Percentiles rank a stretch among this genome's conserved stretches.
These are phyloP conservation scores for Camptophora hylomeconis DNA, from an alignment of 2,329 filamentous ascomycete genomes.

Conservation along the genomic window DNA sequence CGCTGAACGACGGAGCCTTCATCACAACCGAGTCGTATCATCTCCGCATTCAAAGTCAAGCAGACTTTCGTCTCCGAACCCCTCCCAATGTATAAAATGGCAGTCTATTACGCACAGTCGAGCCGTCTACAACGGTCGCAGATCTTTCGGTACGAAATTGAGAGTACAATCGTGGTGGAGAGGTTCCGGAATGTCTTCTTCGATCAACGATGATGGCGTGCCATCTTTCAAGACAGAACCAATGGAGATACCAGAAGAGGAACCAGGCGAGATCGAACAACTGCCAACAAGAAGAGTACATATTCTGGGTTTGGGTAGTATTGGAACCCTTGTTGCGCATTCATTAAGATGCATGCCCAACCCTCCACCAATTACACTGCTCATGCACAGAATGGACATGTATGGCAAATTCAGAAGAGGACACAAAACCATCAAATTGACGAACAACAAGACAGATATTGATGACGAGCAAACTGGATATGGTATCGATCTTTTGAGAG, in stretches of 20 bases:
- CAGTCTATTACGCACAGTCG: too few relatives aligned
- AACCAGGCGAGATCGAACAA: slow-evolving; percentile 8
- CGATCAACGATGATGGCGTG: too few relatives aligned
- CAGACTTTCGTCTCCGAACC: too few relatives aligned
- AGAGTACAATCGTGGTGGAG: too few relatives aligned
- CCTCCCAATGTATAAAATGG: too few relatives aligned
- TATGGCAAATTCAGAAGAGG: slow-evolving; percentile 23
- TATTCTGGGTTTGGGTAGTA: slow-evolving; percentile 67
- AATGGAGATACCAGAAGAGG: slow-evolving; percentile 1
- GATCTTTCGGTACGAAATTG: too few relatives aligned
- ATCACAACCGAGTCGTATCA: too few relatives aligned
- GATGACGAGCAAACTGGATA: slow-evolving; percentile 31
- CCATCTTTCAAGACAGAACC: slow-evolving; percentile 6
- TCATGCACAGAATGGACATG: slow-evolving; percentile 49
- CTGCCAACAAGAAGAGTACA: slow-evolving; percentile 44
- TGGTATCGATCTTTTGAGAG: slow-evolving; percentile 27
- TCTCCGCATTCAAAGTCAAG: too few relatives aligned
- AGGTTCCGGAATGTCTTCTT: too few relatives aligned
- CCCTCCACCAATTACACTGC: slow-evolving; percentile 62
- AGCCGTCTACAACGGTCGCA: too few relatives aligned
- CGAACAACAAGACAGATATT: slow-evolving; percentile 26
- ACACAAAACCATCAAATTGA: slow-evolving; percentile 20
- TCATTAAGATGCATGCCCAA: slow-evolving; percentile 48
- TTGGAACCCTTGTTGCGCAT: slow-evolving; percentile 68
- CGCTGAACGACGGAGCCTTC: too few relatives aligned